Base-by-base conservation (phyloP, 1,139 yeast species). In the Yarrowia galli region DNA sequence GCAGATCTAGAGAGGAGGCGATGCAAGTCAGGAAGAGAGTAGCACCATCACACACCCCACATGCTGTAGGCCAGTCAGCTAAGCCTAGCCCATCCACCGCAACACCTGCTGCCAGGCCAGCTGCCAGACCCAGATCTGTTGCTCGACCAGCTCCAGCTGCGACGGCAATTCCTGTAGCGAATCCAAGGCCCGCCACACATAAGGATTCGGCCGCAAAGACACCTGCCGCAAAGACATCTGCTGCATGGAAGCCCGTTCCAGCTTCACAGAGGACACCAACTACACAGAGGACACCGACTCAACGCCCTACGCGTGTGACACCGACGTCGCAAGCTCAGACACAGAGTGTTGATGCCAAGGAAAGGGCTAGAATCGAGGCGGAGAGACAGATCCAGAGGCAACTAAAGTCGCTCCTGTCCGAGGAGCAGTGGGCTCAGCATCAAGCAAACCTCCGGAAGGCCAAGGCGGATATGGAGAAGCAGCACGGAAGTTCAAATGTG, bases 351-450 rank as follows among this genome's bases (percentile, higher is more conserved):
- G 25, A 32, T 13, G 54, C 25, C 23, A 49, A 49, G 54, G 54
- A 49, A 9, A 49, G 12, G 25, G 54, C 54, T 8, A n/a, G 54
- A 49, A 20, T 49, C n/a, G 54, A 32, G 25, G n/a, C 40, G 13
- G 54, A 49, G 25, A 13, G 6, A 20, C 23, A 49, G 25, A 32
- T 49, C 54, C 54, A 49, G 23, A 6, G 7, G 38, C 54, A 49
- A 5, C n/a, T 49, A 12, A 49, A 49, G 40, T 18, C 38, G 4
- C 20, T 49, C 16, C 12, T 49, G 40, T 18, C 38, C 22, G 5
- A 20, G 40, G 40, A 28, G 18, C 54, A 49, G 40, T 49, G 54
- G 54, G 54, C 54, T 16, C 54, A 49, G 16, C 42, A 51, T 18
- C 25, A 51, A 20, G 42, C 42, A 25, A 51, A 51, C 15, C 42